Evolutionary conservation across 192 early-diverging fungal species (phyloP), one percentile per base, ranked within the genome.

Genomic region (Rhizophagus clarus): DNA sequence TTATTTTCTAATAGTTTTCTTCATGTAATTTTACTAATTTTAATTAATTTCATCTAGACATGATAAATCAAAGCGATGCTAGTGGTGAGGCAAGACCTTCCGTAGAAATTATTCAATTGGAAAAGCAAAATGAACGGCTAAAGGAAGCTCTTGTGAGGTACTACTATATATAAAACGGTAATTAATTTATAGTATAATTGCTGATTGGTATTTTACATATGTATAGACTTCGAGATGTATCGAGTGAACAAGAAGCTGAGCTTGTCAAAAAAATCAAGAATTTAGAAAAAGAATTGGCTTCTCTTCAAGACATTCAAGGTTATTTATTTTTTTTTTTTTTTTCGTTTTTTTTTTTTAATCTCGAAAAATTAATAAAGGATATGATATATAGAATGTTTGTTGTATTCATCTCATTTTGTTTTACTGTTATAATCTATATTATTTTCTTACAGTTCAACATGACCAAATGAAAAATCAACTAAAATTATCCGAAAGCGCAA

Each of bases 121-220:
- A 95, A 81, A 82, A 85, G 70, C 96, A 97, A 76, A 98, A 94
- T 81, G 96, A 95, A 62, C 88, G 96, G 47, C 84, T 97, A 61
- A 96, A 94, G 79, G 95, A 96, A 47, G 97, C 97, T 26, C 88
- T 98, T 51, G 82, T 95, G 63, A 88, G 87, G 88, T 92, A 91
- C 49, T 81, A 12, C 10, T 8, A 45, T 20, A 14, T 40, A 69
- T 61, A 31, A 67, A 22, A 34, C 28, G n/a, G 51, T 9, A 11
- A 5, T 26, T 42, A 2, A 6, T 3, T n/a, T 32, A 40, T 40
- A 3, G 66, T 40, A 28, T 20, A 14, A 32, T 71, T 32, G 15
- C 24, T 24, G 64, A 17, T 61, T 86, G 73, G 34, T 62, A 14
- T 28, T 42, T 20, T n/a, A 28, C 45, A 47, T 4, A n/a, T n/a